Evolutionary conservation across 176 grass and related monocot species (phyloP), one percentile per base, ranked within the genome.

Genomic region (Zea luxurians): DNA sequence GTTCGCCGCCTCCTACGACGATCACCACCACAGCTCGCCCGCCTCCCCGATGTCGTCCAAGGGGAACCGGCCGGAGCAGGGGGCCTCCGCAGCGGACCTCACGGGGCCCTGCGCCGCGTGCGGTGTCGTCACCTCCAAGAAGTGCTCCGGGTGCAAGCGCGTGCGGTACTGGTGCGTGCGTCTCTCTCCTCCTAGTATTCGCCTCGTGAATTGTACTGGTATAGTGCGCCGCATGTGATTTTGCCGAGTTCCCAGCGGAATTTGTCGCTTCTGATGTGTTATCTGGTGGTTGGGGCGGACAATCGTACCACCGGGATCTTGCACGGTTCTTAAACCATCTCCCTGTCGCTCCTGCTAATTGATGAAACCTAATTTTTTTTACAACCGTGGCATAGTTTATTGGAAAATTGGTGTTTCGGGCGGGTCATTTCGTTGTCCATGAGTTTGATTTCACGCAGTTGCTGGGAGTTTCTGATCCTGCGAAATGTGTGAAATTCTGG

Each of bases 91-190:
- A 15, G 69, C 52, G 66, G 63, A 61, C 27, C 11, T 3, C 10
- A 13, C 17, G 37, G 63, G 34, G 57, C 45, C 62, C 61, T 99
- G 96, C 76, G 88, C 76, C 13, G 59, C 64, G 34, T 99, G 96
- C 45, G 96, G 96, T 61, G 37, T 6, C 68, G 47, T 53, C 66
- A 18, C 80, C 78, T 81, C 59, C 38, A 99, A 96, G 84, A 91
- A 54, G 63, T 96, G 96, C 82, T 86, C 92, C 15, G 21, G 92
- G 2, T 96, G 96, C 90, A 95, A 91, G 86, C 87, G 90, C 21
- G 73, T 93, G 62, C 83, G 90, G 8, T 99, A 96, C 84, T 99
- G 96, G 92, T 99, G 93, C 70, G 92, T 75, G 8, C 54, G 54
- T 9, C 11, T 4, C 47, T 10, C 52, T 10, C 16, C 4, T 53